phyloP scores from a whole-genome alignment of 768 basidiomycete species.

The Lentinula sp. region DNA sequence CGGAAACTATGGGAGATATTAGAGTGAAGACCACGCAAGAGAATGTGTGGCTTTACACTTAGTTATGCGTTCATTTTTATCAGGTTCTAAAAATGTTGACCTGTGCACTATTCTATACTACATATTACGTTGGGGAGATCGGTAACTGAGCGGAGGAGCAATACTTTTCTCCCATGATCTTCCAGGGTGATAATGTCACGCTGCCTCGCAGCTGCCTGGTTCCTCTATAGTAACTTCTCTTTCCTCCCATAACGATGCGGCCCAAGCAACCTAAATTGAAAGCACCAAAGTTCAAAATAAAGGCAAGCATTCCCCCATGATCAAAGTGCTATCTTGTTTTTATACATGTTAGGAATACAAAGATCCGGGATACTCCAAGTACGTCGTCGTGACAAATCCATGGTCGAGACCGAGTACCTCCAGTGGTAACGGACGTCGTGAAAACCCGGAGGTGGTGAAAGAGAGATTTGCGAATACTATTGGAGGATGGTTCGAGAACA shows the following conservation, averaged over 20 bases:
- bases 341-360: neutral
- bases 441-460: neutral
- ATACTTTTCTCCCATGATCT: no score
- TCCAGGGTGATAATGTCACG: no score
- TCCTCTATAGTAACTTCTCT: neutral
- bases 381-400: neutral
- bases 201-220: no score
- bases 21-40: neutral
- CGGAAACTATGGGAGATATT: neutral
- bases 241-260: neutral
- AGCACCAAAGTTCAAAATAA: neutral
- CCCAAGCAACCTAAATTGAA: neutral
- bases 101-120: no score
- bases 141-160: no score
- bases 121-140: no score
- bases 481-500: neutral
- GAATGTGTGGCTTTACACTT: neutral
- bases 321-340: neutral
- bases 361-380: neutral
- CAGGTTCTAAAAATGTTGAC: no score
- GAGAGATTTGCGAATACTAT: neutral
- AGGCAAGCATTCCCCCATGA: neutral
- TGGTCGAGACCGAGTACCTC: neutral
- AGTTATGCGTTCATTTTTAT: no score
- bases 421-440: neutral